A percentile compares a stretch with the other conserved stretches of the same genome.
Evolutionary conservation across 495 filamentous ascomycete genomes (phyloP).

Genomic region (Xylaria curta): DNA sequence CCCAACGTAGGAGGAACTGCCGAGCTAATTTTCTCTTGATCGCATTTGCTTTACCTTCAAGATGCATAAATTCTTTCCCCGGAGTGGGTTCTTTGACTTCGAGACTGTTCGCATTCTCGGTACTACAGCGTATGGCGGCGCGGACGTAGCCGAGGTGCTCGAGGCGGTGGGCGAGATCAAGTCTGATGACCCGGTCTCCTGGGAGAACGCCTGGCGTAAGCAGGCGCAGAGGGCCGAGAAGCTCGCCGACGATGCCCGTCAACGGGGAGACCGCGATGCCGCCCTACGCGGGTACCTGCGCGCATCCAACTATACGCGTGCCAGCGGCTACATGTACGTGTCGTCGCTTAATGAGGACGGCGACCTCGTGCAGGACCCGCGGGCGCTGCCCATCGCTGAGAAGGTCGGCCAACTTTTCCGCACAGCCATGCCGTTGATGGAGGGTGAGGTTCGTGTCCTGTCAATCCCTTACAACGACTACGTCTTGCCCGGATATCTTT

Average conservation of each 20-base stretch:
- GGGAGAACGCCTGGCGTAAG: not conserved
- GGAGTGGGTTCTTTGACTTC: not conserved
- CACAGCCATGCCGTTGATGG: not conserved
- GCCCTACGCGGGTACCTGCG: not conserved
- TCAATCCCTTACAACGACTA: not conserved
- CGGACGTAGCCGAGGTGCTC: not conserved
- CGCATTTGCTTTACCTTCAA: not conserved
- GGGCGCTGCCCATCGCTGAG: not conserved
- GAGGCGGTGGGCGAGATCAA: not conserved
- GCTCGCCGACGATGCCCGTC: not conserved
- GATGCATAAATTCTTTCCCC: not conserved
- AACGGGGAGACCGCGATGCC: not conserved
- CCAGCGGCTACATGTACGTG: not conserved
- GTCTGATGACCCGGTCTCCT: not conserved
- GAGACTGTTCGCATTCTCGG: not conserved
- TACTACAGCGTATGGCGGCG: not conserved
- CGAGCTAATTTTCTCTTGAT: not conserved
- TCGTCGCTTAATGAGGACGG: not conserved
- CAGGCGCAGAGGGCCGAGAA: not conserved
- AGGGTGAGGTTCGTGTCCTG: not conserved
- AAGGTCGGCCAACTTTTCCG: not conserved
- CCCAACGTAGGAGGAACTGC: not conserved
- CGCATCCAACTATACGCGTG: not conserved
- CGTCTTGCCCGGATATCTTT: not conserved
- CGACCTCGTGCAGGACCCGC: not conserved